These are phyloP conservation scores for Chondrus crispus DNA, from an alignment of 23 red algal genomes.

Conservation along the genomic window DNA sequence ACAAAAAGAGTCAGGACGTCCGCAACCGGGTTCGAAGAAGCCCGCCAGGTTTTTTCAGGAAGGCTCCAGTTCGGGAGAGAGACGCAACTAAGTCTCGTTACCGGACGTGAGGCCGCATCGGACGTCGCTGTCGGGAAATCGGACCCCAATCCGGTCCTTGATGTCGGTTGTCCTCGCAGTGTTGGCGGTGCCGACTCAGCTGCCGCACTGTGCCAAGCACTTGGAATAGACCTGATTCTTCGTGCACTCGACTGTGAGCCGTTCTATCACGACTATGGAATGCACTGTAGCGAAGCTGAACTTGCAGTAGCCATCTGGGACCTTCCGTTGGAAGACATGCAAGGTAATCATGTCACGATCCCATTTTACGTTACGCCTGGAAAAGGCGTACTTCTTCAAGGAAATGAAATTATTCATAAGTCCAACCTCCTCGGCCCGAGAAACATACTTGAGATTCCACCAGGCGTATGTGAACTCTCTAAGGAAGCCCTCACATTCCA, in stretches of 20 bases:
- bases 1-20: too few species aligned
- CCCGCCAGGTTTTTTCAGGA: background rate
- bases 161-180: background rate
- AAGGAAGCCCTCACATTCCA: background rate
- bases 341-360: background rate
- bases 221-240: background rate
- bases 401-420: conserved; percentile 13
- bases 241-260: background rate
- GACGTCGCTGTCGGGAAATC: background rate
- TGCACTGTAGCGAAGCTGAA: conserved; percentile 8
- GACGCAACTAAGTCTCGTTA: background rate
- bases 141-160: conserved; percentile 15
- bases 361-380: background rate
- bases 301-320: conserved; percentile 5
- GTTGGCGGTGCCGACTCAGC: background rate
- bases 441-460: background rate
- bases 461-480: background rate
- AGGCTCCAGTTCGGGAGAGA: conserved; percentile 27
- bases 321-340: background rate
- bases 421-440: background rate
- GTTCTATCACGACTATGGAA: conserved; percentile 18
- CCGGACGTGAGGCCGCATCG: background rate
- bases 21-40: too few species aligned
- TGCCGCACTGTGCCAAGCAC: background rate
- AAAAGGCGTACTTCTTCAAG: background rate